A percentile compares a stretch with the other conserved stretches of the same genome.
Evolutionary conservation across 179 eudicot genomes (phyloP).

Genomic region (Spinacia oleracea): DNA sequence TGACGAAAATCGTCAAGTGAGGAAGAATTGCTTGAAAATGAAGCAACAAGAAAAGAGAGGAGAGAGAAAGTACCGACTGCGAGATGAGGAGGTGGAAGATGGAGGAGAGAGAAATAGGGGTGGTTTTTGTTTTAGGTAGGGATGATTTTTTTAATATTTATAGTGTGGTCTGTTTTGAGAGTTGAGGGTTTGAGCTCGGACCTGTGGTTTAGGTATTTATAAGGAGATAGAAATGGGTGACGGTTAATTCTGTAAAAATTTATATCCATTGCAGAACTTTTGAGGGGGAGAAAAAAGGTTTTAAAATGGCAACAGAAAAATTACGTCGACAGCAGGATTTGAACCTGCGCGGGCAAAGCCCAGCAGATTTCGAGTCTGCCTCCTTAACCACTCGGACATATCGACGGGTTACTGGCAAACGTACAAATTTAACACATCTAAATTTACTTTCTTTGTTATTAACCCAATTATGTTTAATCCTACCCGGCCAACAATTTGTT

Average conservation of each 20-base stretch:
- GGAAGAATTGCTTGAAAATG: not conserved
- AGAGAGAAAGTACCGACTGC: slow-evolving; percentile 21
- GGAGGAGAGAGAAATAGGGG: not conserved
- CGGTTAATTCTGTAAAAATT: not conserved
- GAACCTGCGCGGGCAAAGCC: slow-evolving; percentile 24
- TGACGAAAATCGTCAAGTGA: not conserved
- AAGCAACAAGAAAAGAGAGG: slow-evolving; percentile 1
- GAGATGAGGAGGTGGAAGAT: slow-evolving; percentile 6
- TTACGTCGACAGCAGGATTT: slow-evolving; percentile 24
- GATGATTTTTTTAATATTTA: not conserved
- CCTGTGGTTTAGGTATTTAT: not conserved
- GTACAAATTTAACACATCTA: no score
- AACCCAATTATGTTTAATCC: no score
- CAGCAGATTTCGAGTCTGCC: slow-evolving; percentile 41
- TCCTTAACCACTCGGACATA: slow-evolving; percentile 49
- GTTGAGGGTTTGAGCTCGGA: not conserved
- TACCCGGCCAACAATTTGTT: no score
- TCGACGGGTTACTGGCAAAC: slow-evolving; percentile 16
- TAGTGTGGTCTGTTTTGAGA: not conserved
- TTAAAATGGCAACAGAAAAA: not conserved
- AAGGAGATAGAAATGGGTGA: not conserved
- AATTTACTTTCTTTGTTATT: no score
- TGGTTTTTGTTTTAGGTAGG: not conserved
- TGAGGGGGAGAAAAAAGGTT: not conserved
- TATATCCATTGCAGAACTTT: not conserved